Percentiles rank a stretch among this genome's conserved stretches.
These are phyloP conservation scores for Kwoniella mangroviensis DNA, from an alignment of 768 basidiomycete genomes.

Conservation along the genomic window DNA sequence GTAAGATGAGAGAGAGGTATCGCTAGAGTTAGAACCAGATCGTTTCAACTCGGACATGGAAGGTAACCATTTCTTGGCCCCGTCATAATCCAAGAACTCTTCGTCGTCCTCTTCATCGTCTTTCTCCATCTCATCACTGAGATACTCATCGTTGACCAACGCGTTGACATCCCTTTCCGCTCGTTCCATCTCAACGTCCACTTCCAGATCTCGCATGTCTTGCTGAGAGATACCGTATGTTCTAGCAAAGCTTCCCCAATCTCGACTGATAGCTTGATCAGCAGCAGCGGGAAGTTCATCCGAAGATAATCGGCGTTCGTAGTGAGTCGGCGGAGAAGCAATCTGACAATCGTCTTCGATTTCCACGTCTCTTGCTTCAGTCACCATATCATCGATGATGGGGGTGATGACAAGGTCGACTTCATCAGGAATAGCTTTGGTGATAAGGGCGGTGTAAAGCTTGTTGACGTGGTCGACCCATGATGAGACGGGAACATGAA, in stretches of 20 bases:
- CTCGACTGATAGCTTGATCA: slow-evolving; percentile 38
- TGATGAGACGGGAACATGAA: slow-evolving; percentile 33
- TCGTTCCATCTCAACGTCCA: slow-evolving; percentile 27
- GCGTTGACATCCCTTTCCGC: slow-evolving; percentile 21
- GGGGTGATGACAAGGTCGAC: slow-evolving; percentile 22
- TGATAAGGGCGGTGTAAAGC: slow-evolving; percentile 23
- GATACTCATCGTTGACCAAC: slow-evolving; percentile 28
- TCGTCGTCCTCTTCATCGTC: slow-evolving; percentile 43
- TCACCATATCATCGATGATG: slow-evolving; percentile 34
- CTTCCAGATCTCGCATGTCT: slow-evolving; percentile 16
- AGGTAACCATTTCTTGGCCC: slow-evolving; percentile 42
- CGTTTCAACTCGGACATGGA: slow-evolving; percentile 32
- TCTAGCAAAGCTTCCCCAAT: slow-evolving; percentile 33
- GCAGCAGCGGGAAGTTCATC: slow-evolving; percentile 33
- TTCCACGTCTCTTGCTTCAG: slow-evolving; percentile 35
- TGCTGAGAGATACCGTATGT: slow-evolving; percentile 19
- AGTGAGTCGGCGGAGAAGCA: slow-evolving; percentile 10
- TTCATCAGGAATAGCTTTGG: slow-evolving; percentile 18
- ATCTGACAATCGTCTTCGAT: slow-evolving; percentile 8
- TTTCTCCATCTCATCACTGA: slow-evolving; percentile 23
- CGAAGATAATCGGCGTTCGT: slow-evolving; percentile 20
- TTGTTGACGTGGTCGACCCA: slow-evolving; percentile 44
- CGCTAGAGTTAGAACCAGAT: slow-evolving; percentile 33
- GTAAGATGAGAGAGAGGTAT: slow-evolving; percentile 4
- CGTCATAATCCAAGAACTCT: slow-evolving; percentile 49